Conservation (phyloP, 2,329 filamentous ascomycete genomes). For the Colletotrichum lupini region DNA sequence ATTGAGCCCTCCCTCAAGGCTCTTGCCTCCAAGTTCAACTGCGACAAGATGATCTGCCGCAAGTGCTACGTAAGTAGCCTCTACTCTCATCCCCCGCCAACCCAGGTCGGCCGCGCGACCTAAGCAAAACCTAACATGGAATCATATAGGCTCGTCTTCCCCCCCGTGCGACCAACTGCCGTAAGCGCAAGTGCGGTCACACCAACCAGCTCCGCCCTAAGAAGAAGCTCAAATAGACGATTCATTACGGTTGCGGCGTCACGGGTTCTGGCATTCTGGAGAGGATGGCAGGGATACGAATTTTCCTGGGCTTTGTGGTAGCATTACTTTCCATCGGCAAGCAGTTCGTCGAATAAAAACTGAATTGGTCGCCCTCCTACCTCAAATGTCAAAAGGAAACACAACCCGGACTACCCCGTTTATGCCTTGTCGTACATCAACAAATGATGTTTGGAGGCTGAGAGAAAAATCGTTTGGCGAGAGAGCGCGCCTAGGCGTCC, state of each 20-base stretch:
- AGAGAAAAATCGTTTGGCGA: slow-evolving; percentile 25
- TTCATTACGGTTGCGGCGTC: slow-evolving; percentile 57
- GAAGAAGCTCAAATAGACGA: slow-evolving; percentile 95
- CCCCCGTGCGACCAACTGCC: slow-evolving; percentile 99
- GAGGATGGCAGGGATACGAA: slow-evolving; percentile 39
- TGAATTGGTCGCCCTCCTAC: slow-evolving; percentile 34
- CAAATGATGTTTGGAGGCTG: slow-evolving; percentile 1
- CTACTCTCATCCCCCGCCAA: neutral
- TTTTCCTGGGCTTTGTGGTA: slow-evolving; percentile 52
- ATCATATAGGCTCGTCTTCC: slow-evolving; percentile 79
- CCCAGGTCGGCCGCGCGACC: neutral
- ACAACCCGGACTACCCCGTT: neutral
- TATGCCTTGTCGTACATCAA: neutral
- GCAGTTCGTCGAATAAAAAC: slow-evolving; percentile 36
- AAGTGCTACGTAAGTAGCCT: slow-evolving; percentile 93
- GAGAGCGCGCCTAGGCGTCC: slow-evolving; percentile 30
- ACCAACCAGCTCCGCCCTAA: slow-evolving; percentile 99
- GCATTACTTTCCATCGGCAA: slow-evolving; percentile 43
- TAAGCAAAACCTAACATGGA: neutral
- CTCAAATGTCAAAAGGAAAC: slow-evolving; percentile 6
- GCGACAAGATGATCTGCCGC: slow-evolving; percentile 99
- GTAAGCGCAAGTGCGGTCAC: slow-evolving; percentile 99
- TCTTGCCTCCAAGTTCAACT: slow-evolving; percentile 99
- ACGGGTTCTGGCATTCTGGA: slow-evolving; percentile 45
- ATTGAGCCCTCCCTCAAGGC: slow-evolving; percentile 99